Conservation (phyloP, 768 basidiomycete genomes). For the Collybia sp. region DNA sequence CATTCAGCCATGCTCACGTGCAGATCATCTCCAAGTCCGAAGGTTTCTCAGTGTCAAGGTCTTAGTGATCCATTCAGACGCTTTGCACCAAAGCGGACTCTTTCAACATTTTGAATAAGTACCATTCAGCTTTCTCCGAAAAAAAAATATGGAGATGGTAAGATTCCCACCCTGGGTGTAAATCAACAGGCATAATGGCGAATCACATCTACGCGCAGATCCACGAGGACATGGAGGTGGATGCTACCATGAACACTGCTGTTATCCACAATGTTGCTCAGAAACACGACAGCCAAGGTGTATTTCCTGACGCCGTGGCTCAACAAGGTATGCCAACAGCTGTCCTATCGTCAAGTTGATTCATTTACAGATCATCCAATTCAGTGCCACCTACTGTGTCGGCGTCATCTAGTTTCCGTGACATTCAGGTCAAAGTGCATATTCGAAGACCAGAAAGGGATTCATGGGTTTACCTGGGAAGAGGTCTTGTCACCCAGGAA, state of each 20-base stretch:
- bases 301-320: not conserved
- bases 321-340: constrained; percentile 1
- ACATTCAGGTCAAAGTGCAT: constrained; percentile 82
- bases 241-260: constrained; percentile 21
- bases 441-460: constrained; percentile 76
- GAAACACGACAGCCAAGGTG: constrained; percentile 12
- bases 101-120: no score
- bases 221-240: constrained; percentile 43
- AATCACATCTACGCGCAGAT: constrained; percentile 16
- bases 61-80: no score
- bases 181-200: no score
- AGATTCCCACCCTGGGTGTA: no score
- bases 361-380: not conserved
- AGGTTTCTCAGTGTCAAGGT: no score
- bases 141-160: no score
- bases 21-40: no score
- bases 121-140: not conserved
- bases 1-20: no score
- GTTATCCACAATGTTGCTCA: constrained; percentile 12
- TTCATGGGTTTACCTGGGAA: constrained; percentile 77
- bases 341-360: not conserved
- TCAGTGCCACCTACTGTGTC: not conserved
- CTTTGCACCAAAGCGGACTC: no score
- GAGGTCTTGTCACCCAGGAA: constrained; percentile 75
- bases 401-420: constrained; percentile 45